Evolutionary conservation across 75 land plant species (phyloP).

Genomic region (Picea glauca): DNA sequence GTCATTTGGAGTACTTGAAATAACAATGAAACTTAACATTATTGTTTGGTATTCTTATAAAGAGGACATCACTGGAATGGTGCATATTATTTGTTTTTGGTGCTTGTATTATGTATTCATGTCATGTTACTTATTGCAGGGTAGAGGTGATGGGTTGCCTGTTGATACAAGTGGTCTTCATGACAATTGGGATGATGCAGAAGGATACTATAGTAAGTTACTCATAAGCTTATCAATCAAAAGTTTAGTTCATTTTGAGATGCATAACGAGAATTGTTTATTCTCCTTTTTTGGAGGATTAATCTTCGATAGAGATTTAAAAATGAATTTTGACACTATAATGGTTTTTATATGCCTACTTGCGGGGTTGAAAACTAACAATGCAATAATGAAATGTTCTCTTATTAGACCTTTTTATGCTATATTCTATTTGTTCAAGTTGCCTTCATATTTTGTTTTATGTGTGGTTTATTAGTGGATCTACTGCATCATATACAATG

Average conservation of each 20-base stretch:
- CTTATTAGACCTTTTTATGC: too few species aligned
- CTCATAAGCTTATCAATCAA: too few species aligned
- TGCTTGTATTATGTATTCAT: neutral
- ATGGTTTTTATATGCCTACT: neutral
- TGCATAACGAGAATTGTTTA: neutral
- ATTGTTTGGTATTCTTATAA: neutral
- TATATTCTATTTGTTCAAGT: neutral
- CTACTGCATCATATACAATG: too few species aligned
- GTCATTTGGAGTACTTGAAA: neutral
- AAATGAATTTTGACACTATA: neutral
- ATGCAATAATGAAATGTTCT: too few species aligned
- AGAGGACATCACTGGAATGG: neutral
- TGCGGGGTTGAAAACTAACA: neutral
- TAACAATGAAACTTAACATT: neutral
- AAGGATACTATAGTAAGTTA: constrained; percentile 92
- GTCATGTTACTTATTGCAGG: constrained; percentile 33
- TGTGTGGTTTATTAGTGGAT: neutral
- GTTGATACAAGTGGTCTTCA: constrained; percentile 84
- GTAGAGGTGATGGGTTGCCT: constrained; percentile 65
- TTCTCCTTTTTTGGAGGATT: neutral
- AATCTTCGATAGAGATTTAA: too few species aligned
- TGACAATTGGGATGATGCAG: constrained; percentile 99
- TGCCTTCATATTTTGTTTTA: neutral
- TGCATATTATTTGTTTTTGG: neutral
- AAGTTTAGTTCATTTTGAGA: neutral